These are phyloP conservation scores for Scheffersomyces parashehatae DNA, from an alignment of 1,139 yeast species.

Conservation along the genomic window DNA sequence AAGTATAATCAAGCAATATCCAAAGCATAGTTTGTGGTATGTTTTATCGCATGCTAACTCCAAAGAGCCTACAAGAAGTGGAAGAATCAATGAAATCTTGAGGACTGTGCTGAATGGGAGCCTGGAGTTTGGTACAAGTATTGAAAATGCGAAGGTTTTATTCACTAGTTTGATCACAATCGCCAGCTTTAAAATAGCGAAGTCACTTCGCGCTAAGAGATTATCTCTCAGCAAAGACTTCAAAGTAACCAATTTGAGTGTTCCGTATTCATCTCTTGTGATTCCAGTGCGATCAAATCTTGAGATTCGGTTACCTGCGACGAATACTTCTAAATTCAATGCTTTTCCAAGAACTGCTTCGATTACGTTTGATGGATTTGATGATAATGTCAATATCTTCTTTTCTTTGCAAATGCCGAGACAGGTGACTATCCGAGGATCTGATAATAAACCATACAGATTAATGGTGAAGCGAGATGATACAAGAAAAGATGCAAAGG, in stretches of 20 bases:
- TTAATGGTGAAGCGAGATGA: constrained; percentile 90
- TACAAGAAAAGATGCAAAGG: constrained; percentile 90
- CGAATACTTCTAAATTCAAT: constrained; percentile 42
- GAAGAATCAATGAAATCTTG: constrained; percentile 44
- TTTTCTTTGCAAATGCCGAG: constrained; percentile 87
- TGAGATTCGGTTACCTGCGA: constrained; percentile 63
- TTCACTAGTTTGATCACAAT: constrained; percentile 37
- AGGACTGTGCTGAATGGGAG: constrained; percentile 16
- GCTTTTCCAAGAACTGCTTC: constrained; percentile 58
- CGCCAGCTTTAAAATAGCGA: constrained; percentile 36
- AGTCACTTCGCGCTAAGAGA: constrained; percentile 31
- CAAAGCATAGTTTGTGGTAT: constrained; percentile 84
- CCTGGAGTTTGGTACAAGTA: constrained; percentile 12
- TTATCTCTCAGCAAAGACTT: constrained; percentile 44
- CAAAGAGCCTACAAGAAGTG: constrained; percentile 54
- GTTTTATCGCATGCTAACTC: constrained; percentile 75
- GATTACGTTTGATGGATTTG: constrained; percentile 57
- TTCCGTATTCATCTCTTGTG: constrained; percentile 65
- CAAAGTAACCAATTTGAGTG: constrained; percentile 45
- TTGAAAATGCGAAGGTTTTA: constrained; percentile 33
- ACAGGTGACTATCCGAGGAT: constrained; percentile 72
- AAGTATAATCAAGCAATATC: constrained; percentile 63
- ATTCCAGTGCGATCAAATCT: constrained; percentile 81
- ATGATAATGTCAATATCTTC: constrained; percentile 66
- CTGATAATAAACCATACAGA: constrained; percentile 70